These are phyloP conservation scores for Saccharomycopsis guyanensis DNA, from an alignment of 805 yeast species.

Conservation along the genomic window DNA sequence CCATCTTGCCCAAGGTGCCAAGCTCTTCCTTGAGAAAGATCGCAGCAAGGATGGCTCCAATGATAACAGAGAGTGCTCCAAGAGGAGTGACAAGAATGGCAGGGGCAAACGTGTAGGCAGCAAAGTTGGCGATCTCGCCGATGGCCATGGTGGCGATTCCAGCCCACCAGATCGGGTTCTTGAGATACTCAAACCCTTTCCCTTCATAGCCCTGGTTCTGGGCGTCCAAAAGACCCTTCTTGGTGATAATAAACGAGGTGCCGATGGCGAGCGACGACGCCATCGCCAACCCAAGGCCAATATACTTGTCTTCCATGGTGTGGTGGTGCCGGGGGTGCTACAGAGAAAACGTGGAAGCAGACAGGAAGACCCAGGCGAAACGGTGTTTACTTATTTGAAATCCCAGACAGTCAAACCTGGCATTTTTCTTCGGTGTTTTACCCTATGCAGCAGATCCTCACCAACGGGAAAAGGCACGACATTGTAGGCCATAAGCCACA, in stretches of 20 bases:
- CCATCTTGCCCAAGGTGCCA: constrained; percentile 83
- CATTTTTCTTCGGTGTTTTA: too few species aligned
- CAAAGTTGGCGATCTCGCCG: constrained; percentile 88
- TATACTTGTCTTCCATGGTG: constrained; percentile 78
- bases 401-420: too few species aligned
- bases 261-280: constrained; percentile 86
- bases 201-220: constrained; percentile 57
- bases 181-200: constrained; percentile 70
- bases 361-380: too few species aligned
- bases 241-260: constrained; percentile 81
- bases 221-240: constrained; percentile 74
- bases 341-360: too few species aligned
- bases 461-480: too few species aligned
- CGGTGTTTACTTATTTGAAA: too few species aligned
- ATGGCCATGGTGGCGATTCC: constrained; percentile 87
- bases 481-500: too few species aligned
- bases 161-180: constrained; percentile 90
- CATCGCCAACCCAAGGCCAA: constrained; percentile 83
- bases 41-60: constrained; percentile 87
- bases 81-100: constrained; percentile 87
- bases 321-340: too few species aligned
- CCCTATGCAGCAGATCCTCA: too few species aligned
- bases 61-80: constrained; percentile 84
- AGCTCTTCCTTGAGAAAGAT: constrained; percentile 77
- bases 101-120: constrained; percentile 93